These are phyloP conservation scores for Stephanodiscus triporus DNA, from an alignment of 108 stramenopile genomes.

Conservation along the genomic window DNA sequence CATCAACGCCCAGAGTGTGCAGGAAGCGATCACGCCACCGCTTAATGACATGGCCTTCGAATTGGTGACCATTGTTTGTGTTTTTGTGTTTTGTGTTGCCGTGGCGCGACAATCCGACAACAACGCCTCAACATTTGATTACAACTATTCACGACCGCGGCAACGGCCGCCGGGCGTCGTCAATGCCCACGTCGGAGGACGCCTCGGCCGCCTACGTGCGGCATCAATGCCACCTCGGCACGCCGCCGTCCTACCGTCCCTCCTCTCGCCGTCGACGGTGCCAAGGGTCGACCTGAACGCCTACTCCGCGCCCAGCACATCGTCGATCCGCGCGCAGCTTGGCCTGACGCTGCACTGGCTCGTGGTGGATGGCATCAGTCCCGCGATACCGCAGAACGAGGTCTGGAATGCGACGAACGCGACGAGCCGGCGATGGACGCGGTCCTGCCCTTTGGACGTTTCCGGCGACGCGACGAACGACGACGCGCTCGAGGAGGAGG, in stretches of 20 bases:
- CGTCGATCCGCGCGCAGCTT: constrained; percentile 67
- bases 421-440: not conserved
- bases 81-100: too few relatives aligned
- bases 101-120: too few relatives aligned
- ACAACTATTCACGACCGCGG: constrained; percentile 30
- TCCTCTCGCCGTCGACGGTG: constrained; percentile 24
- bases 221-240: not conserved
- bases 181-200: not conserved
- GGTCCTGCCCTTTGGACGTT: not conserved
- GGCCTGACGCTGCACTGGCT: constrained; percentile 82
- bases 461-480: constrained; percentile 5
- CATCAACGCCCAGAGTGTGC: too few relatives aligned
- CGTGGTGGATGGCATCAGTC: constrained; percentile 78
- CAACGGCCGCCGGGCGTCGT: constrained; percentile 12
- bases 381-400: constrained; percentile 72
- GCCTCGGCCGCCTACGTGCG: constrained; percentile 1
- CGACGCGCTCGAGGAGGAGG: not conserved
- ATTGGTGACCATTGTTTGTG: too few relatives aligned
- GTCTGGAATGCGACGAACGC: too few relatives aligned
- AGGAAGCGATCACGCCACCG: too few relatives aligned
- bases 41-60: too few relatives aligned
- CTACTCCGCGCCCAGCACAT: constrained; percentile 64
- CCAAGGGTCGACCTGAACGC: constrained; percentile 69
- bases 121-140: too few relatives aligned
- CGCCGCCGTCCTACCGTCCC: constrained; percentile 7